Base-by-base conservation (phyloP, 208 protist species). In the Trypanosoma melophagium region DNA sequence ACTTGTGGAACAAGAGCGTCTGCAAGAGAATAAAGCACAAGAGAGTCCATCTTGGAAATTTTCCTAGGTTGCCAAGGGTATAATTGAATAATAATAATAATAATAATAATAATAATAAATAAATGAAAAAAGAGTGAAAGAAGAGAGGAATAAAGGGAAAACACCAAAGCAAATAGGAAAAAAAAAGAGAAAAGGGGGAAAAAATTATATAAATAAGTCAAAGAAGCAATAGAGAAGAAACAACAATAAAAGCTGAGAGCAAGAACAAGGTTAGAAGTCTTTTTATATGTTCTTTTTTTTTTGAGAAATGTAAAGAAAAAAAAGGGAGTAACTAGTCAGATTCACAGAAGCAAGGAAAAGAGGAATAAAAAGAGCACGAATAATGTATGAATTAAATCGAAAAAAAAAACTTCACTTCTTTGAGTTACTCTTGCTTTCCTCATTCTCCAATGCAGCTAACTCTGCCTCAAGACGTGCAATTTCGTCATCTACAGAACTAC, bases 391-490 rank as follows among this genome's bases (percentile, higher is more conserved):
- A 35, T 35, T 35, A 35, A 35, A 35, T 35, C 5, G 28, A 35
- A 35, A 35, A 35, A 35, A 35, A 35, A 35, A 55, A 55, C 19
- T n/a, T 41, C 31, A 41, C 14, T 28, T 41, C 13, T 42, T 42
- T 35, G 28, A 35, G 8, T 21, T 21, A 16, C 9, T 59, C 5
- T 35, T 41, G 9, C 17, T 25, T 21, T 19, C 19, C 47, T 56
- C 64, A 16, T 69, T 54, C 74, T 93, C 91, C 24, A 96, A 69
- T 24, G 86, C 86, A 44, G 79, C 84, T 52, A 96, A 79, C 78
- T 96, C 91, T 19, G 87, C 87, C 78, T 94, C 77, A 47, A 96
- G 79, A 0, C 86, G 79, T 2, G 84, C 84, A 60, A 96, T 84
- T 66, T 96, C 90, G 35, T 92, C 85, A 44, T 79, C 74, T 35